These are phyloP conservation scores for Metschnikowia matae DNA, from an alignment of 805 yeast species.

Conservation along the genomic window DNA sequence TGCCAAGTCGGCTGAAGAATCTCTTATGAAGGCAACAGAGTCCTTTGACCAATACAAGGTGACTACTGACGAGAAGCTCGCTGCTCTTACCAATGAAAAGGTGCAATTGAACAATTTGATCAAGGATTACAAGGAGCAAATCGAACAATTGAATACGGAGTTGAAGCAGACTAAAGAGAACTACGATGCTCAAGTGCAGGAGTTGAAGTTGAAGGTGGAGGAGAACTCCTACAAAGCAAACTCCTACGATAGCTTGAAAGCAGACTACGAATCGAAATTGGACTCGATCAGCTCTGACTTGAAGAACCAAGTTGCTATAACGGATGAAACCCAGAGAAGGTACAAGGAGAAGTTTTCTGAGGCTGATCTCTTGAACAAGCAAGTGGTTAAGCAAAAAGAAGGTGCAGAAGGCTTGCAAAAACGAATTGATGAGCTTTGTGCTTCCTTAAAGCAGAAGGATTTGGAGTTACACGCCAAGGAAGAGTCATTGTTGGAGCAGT, in stretches of 20 bases:
- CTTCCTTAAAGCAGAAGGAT: conserved; percentile 17
- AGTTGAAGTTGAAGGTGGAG: conserved; percentile 20
- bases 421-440: conserved; percentile 3
- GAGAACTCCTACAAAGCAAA: conserved; percentile 29
- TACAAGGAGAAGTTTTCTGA: conserved; percentile 32
- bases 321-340: conserved; percentile 47
- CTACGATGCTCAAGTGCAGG: conserved; percentile 10
- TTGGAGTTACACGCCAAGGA: conserved; percentile 45
- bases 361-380: conserved; percentile 10
- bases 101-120: conserved; percentile 20
- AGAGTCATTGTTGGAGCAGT: conserved; percentile 20
- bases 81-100: conserved; percentile 23
- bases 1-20: conserved; percentile 62
- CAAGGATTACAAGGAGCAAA: conserved; percentile 7
- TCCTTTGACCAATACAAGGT: conserved; percentile 44
- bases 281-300: conserved; percentile 28
- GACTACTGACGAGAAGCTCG: conserved; percentile 22
- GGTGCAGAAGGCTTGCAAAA: background rate
- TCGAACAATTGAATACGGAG: conserved; percentile 5
- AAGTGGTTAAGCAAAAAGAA: conserved; percentile 12
- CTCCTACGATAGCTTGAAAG: conserved; percentile 31
- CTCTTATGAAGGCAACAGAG: conserved; percentile 50
- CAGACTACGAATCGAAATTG: conserved; percentile 30
- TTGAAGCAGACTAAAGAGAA: conserved; percentile 5
- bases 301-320: conserved; percentile 42